phyloP scores from a whole-genome alignment of 2,329 filamentous ascomycete genomes.

The Pezicula carpinea region DNA sequence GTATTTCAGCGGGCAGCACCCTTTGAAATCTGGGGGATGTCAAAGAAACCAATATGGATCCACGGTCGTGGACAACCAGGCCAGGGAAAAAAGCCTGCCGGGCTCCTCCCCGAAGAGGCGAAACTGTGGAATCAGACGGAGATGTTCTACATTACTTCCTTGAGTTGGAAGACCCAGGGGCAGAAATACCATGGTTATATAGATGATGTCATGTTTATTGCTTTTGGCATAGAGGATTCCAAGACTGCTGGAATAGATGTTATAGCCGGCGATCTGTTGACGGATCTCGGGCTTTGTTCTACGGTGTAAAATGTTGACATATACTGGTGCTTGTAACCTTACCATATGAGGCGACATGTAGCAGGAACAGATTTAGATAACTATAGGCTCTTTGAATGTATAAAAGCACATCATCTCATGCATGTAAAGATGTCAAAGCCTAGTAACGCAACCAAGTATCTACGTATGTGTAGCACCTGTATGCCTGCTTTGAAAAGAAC shows the following conservation, averaged over 20 bases:
- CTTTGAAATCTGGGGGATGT: slow-evolving; percentile 46
- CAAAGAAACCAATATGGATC: slow-evolving; percentile 49
- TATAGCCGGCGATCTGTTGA: slow-evolving; percentile 42
- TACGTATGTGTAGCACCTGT: too few relatives aligned
- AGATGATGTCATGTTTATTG: slow-evolving; percentile 50
- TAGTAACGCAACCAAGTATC: too few relatives aligned
- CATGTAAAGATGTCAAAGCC: too few relatives aligned
- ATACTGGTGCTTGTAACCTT: too few relatives aligned
- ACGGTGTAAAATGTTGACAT: too few relatives aligned
- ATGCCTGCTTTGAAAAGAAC: too few relatives aligned
- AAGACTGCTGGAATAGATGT: slow-evolving; percentile 46
- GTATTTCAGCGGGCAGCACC: slow-evolving; percentile 43
- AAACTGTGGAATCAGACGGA: slow-evolving; percentile 30
- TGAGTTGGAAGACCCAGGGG: slow-evolving; percentile 46
- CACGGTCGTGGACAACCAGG: slow-evolving; percentile 37
- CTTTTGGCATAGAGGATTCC: slow-evolving; percentile 52
- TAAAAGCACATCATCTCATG: too few relatives aligned
- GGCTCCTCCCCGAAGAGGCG: slow-evolving; percentile 2
- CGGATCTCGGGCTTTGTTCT: slow-evolving; percentile 34
- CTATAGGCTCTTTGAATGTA: too few relatives aligned
- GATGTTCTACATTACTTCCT: slow-evolving; percentile 54
- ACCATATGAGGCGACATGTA: too few relatives aligned
- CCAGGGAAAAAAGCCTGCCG: slow-evolving; percentile 16
- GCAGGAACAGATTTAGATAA: too few relatives aligned
- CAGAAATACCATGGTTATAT: slow-evolving; percentile 50